These are phyloP conservation scores for Silene coronaria DNA, from an alignment of 179 eudicot genomes.

Conservation along the genomic window DNA sequence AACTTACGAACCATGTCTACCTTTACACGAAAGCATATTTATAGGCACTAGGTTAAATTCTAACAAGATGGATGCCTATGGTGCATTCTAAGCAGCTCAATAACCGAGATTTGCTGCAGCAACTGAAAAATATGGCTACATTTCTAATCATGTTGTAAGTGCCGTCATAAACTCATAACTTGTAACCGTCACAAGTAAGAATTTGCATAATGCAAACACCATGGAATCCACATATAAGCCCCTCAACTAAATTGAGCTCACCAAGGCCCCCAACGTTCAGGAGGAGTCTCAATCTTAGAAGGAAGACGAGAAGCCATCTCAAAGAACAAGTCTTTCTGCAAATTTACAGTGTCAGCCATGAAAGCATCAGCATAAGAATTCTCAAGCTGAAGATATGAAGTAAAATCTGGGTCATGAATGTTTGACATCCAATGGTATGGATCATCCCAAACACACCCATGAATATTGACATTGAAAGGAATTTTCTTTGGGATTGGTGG, in stretches of 20 bases:
- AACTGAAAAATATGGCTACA: neutral
- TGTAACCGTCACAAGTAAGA: neutral
- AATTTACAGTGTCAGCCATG: constrained; percentile 51
- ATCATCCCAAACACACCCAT: constrained; percentile 65
- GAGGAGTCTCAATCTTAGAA: constrained; percentile 50
- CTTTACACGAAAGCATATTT: neutral
- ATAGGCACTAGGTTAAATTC: neutral
- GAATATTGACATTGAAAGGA: constrained; percentile 51
- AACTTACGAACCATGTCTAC: too few relatives aligned
- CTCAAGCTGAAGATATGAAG: constrained; percentile 46
- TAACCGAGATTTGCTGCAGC: neutral
- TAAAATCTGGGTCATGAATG: constrained; percentile 67
- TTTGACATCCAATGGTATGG: constrained; percentile 94
- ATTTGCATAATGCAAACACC: neutral
- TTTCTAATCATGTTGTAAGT: neutral
- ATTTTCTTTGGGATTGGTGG: constrained; percentile 66
- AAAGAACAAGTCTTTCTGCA: constrained; percentile 42
- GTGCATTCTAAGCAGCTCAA: neutral
- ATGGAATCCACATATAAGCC: neutral
- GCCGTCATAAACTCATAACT: too few relatives aligned
- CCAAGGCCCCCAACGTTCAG: constrained; percentile 89
- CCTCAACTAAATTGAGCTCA: constrained; percentile 16
- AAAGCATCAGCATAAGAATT: constrained; percentile 62
- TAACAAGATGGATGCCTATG: neutral
- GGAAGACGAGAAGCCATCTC: constrained; percentile 67